phyloP scores from a whole-genome alignment of 2,329 filamentous ascomycete genomes.

The Coleophoma cylindrospora region DNA sequence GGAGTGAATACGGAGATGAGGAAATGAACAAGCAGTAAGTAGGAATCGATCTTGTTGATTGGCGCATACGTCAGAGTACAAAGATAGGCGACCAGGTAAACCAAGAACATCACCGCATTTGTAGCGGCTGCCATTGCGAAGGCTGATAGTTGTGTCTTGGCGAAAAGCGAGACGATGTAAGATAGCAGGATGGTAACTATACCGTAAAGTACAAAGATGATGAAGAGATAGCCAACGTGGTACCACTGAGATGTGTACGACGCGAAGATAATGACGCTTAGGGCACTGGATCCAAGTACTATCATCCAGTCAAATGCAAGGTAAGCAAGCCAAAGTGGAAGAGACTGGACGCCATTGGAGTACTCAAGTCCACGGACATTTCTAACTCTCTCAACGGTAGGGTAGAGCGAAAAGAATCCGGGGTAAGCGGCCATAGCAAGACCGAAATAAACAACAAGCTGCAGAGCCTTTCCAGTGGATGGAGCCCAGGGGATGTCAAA shows the following conservation, averaged over 20 bases:
- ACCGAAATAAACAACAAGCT: conserved; percentile 77
- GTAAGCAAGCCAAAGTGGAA: conserved; percentile 84
- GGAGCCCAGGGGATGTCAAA: conserved; percentile 74
- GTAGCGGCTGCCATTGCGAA: conserved; percentile 79
- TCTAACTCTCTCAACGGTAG: conserved; percentile 73
- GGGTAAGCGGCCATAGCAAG: conserved; percentile 75
- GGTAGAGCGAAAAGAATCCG: conserved; percentile 84
- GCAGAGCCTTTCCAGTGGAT: conserved; percentile 65
- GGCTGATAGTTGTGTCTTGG: conserved; percentile 72
- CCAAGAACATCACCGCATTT: conserved; percentile 66
- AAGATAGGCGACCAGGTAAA: conserved; percentile 69
- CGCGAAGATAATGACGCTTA: conserved; percentile 66
- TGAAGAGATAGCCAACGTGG: conserved; percentile 73
- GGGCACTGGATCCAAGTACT: conserved; percentile 59
- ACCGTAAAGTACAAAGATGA: conserved; percentile 77
- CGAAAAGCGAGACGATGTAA: conserved; percentile 78
- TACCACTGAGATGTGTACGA: conserved; percentile 67
- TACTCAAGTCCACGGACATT: conserved; percentile 84
- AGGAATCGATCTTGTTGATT: conserved; percentile 60
- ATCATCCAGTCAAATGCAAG: conserved; percentile 74
- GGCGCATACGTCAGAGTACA: conserved; percentile 70
- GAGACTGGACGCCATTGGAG: conserved; percentile 79
- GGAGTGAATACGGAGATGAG: conserved; percentile 70
- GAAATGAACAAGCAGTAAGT: conserved; percentile 68
- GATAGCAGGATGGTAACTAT: conserved; percentile 70